Evolutionary conservation across 768 basidiomycete genomes (phyloP), one percentile per base, ranked within the genome.

Genomic region (Leccinum subgranulosum): DNA sequence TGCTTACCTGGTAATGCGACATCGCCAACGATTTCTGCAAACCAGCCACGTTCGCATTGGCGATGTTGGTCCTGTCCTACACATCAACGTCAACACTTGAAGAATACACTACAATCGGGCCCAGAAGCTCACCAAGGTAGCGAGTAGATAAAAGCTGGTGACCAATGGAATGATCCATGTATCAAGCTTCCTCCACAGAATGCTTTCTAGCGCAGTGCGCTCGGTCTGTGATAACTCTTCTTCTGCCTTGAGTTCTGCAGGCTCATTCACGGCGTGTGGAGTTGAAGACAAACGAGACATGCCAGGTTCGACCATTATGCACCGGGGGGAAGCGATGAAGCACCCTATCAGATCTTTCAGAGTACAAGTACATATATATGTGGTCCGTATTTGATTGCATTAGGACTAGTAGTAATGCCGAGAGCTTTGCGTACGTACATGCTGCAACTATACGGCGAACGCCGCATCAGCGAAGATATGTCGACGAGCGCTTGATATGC

Each of bases 21-120:
- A 73, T 62, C 3, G 17, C 72, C 49, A 87, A 66, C 49, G 82
- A 77, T 19, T 68, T 77, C 63, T 85, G 82, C 58, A 87, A 67
- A 6, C 85, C 85, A 11, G 82, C 86, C 2, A 86, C 76, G 15
- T 79, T 77, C 23, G 85, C 85, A 62, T 87, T 87, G 15, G 75
- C 81, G 33, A 86, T 76, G 61, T 84, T 85, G 17, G 64, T 68
- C 46, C 57, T 60, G 33, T 82, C 55, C 83, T 73, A 34, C 10
- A 45, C 29, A 53, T 41, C 5, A 1, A 43, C n/a, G 21, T 48
- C 1, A 6, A 17, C 9, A 33, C 46, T 19, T 49, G 21, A 28
- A 27, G 49, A 1, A 39, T 7, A 15, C 6, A 23, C 39, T 9
- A 36, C 39, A 25, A 19, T 23, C 25, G 14, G 14, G 25, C 19